Conservation (phyloP, 257 asterid species). For the Solanum bukasovii region DNA sequence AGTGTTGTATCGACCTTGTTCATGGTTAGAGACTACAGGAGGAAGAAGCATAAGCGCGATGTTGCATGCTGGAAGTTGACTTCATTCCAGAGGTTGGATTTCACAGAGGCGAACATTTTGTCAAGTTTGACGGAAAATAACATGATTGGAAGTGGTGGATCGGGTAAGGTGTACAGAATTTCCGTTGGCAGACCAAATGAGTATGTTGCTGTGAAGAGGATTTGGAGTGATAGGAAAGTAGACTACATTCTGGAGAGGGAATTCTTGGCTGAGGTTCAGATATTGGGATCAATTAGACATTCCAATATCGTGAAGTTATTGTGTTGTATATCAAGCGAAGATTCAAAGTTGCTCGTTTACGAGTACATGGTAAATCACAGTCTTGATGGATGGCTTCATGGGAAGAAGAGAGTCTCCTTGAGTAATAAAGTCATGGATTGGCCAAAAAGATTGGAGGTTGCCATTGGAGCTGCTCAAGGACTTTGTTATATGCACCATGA, state of each 20-base stretch:
- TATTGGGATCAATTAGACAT: constrained; percentile 50
- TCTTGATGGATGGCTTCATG: constrained; percentile 52
- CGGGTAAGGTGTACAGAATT: constrained; percentile 50
- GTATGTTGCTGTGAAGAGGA: constrained; percentile 44
- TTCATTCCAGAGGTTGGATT: constrained; percentile 57
- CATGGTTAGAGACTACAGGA: constrained; percentile 37
- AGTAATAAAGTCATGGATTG: constrained; percentile 26
- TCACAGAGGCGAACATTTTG: constrained; percentile 34
- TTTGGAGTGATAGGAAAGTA: constrained; percentile 24
- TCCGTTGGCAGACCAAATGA: constrained; percentile 15
- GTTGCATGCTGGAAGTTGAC: constrained; percentile 65
- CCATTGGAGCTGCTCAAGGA: constrained; percentile 61
- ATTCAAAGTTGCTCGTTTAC: constrained; percentile 47
- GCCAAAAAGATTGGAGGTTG: constrained; percentile 52
- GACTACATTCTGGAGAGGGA: constrained; percentile 38
- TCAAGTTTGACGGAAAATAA: constrained; percentile 38
- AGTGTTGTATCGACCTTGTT: constrained; percentile 16
- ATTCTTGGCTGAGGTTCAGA: constrained; percentile 51
- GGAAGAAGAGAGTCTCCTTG: constrained; percentile 6
- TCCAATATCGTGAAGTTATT: constrained; percentile 52
- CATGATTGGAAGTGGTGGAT: constrained; percentile 54
- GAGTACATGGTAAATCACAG: constrained; percentile 51
- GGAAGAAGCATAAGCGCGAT: constrained; percentile 45
- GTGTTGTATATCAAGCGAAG: constrained; percentile 41
- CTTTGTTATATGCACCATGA: constrained; percentile 67